Conservation (phyloP, 805 yeast species). For the Candida saitoana region DNA sequence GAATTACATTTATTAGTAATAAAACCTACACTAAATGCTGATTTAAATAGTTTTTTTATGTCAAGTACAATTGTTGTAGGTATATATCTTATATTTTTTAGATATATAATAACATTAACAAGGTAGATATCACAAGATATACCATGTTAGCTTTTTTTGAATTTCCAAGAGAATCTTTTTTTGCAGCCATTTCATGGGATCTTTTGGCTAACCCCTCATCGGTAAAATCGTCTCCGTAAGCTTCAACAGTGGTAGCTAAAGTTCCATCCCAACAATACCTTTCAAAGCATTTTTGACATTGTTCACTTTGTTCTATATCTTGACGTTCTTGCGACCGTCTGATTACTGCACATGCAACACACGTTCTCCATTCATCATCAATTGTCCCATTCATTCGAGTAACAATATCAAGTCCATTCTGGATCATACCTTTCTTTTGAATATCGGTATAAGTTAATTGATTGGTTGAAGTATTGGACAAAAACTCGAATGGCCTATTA, state of each 20-base stretch:
- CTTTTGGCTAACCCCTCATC: background rate
- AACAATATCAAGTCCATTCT: slow-evolving; percentile 35
- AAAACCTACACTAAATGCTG: no score
- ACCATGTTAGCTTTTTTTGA: background rate
- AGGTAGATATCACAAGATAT: background rate
- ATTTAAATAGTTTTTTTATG: no score
- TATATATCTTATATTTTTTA: no score
- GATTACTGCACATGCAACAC: slow-evolving; percentile 40
- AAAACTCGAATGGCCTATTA: slow-evolving; percentile 32
- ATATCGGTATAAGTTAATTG: slow-evolving; percentile 30
- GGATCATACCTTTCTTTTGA: slow-evolving; percentile 33
- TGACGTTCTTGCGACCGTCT: slow-evolving; percentile 39
- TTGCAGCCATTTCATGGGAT: background rate
- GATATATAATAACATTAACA: background rate
- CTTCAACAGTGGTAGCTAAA: background rate
- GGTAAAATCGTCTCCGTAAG: background rate
- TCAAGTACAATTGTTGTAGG: no score
- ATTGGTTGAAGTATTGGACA: slow-evolving; percentile 31
- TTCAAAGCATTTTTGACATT: slow-evolving; percentile 33
- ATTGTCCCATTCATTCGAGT: slow-evolving; percentile 31
- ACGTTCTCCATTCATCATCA: slow-evolving; percentile 33
- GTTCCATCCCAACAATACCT: slow-evolving; percentile 41
- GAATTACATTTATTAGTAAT: no score
- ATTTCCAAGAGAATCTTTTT: background rate
- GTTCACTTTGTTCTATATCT: slow-evolving; percentile 31